Evolutionary conservation across 2,329 filamentous ascomycete genomes (phyloP), one percentile per base, ranked within the genome.

Genomic region (Seiridium unicorne): DNA sequence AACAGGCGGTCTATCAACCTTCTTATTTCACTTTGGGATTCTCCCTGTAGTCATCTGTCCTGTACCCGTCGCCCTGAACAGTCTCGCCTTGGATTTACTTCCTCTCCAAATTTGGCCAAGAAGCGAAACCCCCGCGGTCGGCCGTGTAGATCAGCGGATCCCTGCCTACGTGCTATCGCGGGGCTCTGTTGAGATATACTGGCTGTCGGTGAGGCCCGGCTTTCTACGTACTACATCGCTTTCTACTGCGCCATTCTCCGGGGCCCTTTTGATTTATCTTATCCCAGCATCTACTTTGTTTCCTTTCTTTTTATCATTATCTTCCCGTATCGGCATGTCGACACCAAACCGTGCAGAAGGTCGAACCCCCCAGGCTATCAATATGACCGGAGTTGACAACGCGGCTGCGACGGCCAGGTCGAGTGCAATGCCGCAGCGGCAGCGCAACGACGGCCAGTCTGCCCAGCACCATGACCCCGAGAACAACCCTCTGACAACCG

Each of bases 391-490:
- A 54, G 51, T 62, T 46, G 54, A 61, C 49, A 59, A 63, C 55
- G 54, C 66, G 11, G 46, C 65, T 48, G 62, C 65, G 31, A 53
- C 59, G 57, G 49, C 49, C 9, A 67, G 61, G 58, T 57, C 67
- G 31, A 60, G 57, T 42, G 42, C 59, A 35, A 58, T 64, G 51
- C 60, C 51, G 57, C 65, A 67, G 51, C 65, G 64, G 42, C 68
- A 67, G 42, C 61, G 66, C 44, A 65, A 71, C 57, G 69, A 32
- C 26, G 70, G 66, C 69, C 61, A 66, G 66, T 66, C 55, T 11
- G 36, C 42, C 26, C 32, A 57, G 61, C 51, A 53, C 34, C 62
- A 49, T 40, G 61, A 9, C 10, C 57, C 63, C 46, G 51, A 56
- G 1, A 36, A 51, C 18, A 56, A 58, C 18, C 42, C 35, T 36